Conservation (phyloP, 2,329 filamentous ascomycete genomes). For the Saccharata proteae region DNA sequence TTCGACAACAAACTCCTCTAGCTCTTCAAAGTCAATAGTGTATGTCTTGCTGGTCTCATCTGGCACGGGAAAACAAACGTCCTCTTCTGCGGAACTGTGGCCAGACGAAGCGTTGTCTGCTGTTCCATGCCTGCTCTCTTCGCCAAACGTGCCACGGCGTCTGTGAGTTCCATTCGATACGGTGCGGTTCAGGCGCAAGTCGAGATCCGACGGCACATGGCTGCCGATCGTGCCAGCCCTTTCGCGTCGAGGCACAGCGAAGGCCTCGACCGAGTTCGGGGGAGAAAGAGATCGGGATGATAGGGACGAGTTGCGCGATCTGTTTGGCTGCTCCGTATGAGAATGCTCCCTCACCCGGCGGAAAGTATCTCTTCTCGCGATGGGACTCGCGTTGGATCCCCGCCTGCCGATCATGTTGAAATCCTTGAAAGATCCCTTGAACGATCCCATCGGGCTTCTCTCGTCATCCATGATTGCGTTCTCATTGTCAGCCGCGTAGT, state of each 20-base stretch:
- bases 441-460: conserved; percentile 15
- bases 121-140: conserved; percentile 46
- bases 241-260: conserved; percentile 79
- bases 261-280: conserved; percentile 95
- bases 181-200: conserved; percentile 55
- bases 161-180: conserved; percentile 56
- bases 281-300: conserved; percentile 65
- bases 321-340: conserved; percentile 17
- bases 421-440: conserved; percentile 31
- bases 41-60: conserved; percentile 62
- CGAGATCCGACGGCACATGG: conserved; percentile 37
- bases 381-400: conserved; percentile 34
- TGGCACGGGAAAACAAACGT: conserved; percentile 78
- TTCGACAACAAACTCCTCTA: conserved; percentile 79
- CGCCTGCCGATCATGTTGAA: too few species aligned
- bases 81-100: conserved; percentile 66
- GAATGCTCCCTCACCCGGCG: conserved; percentile 27
- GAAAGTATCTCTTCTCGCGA: conserved; percentile 30
- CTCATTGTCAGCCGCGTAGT: conserved; percentile 60
- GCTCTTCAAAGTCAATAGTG: conserved; percentile 80
- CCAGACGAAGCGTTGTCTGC: conserved; percentile 51
- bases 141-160: conserved; percentile 47
- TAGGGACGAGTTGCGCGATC: conserved; percentile 36
- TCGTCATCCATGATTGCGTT: conserved; percentile 74
- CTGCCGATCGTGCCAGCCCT: conserved; percentile 58